Evolutionary conservation across 148 eudicot genomes (phyloP).

Genomic region (Fagopyrum tataricum): DNA sequence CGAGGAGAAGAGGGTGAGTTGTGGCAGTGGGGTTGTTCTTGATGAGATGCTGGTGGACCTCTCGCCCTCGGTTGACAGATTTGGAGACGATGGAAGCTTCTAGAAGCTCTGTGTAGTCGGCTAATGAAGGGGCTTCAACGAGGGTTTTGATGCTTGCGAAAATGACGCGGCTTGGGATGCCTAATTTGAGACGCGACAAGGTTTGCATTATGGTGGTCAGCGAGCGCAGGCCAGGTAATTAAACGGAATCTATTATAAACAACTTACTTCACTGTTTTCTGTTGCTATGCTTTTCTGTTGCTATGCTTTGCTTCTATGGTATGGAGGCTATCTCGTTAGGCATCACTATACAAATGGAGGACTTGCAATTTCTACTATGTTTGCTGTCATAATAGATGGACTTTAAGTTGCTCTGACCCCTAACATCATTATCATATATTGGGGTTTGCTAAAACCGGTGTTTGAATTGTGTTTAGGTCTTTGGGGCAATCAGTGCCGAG

Average conservation of each 20-base stretch:
- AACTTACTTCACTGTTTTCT: conserved; percentile 87
- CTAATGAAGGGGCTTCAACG: too few species aligned
- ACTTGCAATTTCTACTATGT: conserved; percentile 95
- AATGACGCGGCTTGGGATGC: too few species aligned
- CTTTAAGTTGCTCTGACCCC: conserved; percentile 43
- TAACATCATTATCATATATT: background rate
- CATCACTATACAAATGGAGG: too few species aligned
- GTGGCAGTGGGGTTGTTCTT: conserved; percentile 21
- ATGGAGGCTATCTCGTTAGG: conserved; percentile 91
- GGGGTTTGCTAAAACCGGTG: background rate
- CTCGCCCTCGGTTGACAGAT: too few species aligned
- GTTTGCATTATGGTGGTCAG: too few species aligned
- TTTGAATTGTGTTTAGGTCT: conserved; percentile 35
- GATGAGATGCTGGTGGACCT: conserved; percentile 52
- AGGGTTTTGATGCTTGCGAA: too few species aligned
- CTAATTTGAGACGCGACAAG: background rate
- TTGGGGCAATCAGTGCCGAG: conserved; percentile 95
- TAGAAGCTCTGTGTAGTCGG: too few species aligned
- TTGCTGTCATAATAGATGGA: conserved; percentile 95
- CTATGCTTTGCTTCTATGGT: conserved; percentile 94
- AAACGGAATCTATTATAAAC: too few species aligned
- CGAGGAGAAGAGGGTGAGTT: conserved; percentile 19
- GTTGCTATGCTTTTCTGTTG: too few species aligned
- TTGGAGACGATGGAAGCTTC: too few species aligned
- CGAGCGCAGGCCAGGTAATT: too few species aligned